Conservation (phyloP, 2,329 filamentous ascomycete genomes). For the Neoarthrinium moseri region DNA sequence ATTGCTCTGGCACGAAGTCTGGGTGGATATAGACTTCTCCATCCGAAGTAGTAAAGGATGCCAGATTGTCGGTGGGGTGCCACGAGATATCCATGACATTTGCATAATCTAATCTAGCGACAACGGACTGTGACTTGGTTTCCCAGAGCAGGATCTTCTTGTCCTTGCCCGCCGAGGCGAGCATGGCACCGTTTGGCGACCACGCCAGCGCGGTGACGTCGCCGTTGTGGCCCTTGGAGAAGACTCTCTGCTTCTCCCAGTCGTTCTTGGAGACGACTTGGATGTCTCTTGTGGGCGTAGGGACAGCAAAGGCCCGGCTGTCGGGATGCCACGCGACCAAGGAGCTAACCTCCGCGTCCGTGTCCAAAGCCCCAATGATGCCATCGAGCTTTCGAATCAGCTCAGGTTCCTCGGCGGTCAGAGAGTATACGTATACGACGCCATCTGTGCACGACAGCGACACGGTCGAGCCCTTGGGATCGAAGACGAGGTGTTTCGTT, state of each 20-base stretch:
- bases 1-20: constrained; percentile 62
- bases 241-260: constrained; percentile 82
- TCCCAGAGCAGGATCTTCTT: constrained; percentile 82
- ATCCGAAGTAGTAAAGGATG: constrained; percentile 89
- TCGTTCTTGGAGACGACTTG: constrained; percentile 85
- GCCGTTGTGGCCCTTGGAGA: constrained; percentile 75
- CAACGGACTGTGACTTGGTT: constrained; percentile 77
- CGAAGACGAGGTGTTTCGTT: constrained; percentile 90
- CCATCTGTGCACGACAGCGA: constrained; percentile 87
- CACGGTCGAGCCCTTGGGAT: constrained; percentile 72
- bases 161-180: constrained; percentile 70
- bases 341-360: constrained; percentile 73
- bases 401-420: constrained; percentile 75
- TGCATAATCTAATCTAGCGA: constrained; percentile 75
- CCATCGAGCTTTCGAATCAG: constrained; percentile 83
- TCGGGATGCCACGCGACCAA: constrained; percentile 90
- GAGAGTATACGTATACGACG: constrained; percentile 83
- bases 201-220: constrained; percentile 86
- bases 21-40: constrained; percentile 92
- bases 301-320: constrained; percentile 83
- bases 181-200: constrained; percentile 90
- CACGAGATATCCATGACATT: constrained; percentile 85
- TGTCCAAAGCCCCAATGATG: constrained; percentile 75
- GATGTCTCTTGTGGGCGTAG: constrained; percentile 78
- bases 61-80: constrained; percentile 85